phyloP scores from a whole-genome alignment of 768 basidiomycete species.

The Russula compacta region DNA sequence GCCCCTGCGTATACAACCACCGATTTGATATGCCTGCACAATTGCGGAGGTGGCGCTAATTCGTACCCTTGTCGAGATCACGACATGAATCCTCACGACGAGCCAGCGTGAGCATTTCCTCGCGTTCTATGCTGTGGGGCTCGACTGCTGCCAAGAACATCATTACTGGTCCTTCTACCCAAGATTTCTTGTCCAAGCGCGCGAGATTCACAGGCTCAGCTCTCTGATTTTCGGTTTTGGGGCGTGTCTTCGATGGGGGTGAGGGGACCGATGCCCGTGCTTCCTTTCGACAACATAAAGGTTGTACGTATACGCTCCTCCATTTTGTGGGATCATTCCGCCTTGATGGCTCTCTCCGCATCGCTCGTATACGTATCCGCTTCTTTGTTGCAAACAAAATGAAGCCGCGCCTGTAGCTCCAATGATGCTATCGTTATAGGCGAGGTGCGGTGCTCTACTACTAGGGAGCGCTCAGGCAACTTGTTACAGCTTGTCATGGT shows the following conservation, averaged over 20 bases:
- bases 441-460: too few relatives aligned
- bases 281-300: neutral
- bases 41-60: neutral
- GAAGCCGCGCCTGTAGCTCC: too few relatives aligned
- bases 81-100: neutral
- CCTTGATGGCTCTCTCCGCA: neutral
- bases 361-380: too few relatives aligned
- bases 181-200: neutral
- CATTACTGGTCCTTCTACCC: neutral
- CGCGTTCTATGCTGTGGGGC: neutral
- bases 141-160: neutral
- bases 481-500: too few relatives aligned
- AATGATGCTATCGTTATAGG: too few relatives aligned
- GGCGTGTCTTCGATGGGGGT: neutral
- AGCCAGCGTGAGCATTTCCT: neutral
- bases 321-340: neutral
- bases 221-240: neutral
- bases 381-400: too few relatives aligned
- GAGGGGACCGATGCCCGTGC: neutral
- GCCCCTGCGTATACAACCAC: neutral
- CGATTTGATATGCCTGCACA: neutral
- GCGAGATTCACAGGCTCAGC: neutral
- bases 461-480: too few relatives aligned
- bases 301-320: neutral
- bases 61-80: neutral